These are phyloP conservation scores for Gilbertella persicaria DNA, from an alignment of 371 early-diverging fungal species.

Conservation along the genomic window DNA sequence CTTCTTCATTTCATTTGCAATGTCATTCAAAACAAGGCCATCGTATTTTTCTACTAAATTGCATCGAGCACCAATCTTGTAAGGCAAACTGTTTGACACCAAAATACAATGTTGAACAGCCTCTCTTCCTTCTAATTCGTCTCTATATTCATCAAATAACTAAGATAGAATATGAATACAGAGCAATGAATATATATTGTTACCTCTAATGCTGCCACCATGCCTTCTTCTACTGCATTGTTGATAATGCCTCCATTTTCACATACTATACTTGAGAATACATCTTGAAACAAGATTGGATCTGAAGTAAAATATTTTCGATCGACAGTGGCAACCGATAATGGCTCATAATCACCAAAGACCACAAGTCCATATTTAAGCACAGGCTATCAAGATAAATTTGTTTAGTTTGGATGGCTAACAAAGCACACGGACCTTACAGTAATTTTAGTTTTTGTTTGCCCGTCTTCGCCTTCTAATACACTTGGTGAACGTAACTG, in stretches of 20 bases:
- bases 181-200: not conserved
- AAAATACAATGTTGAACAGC: constrained; percentile 57
- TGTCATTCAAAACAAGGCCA: constrained; percentile 42
- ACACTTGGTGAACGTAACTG: constrained; percentile 58
- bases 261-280: constrained; percentile 52
- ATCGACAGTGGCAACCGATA: constrained; percentile 55
- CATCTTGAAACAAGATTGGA: constrained; percentile 49
- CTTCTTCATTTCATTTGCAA: constrained; percentile 53
- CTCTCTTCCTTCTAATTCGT: constrained; percentile 39
- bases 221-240: constrained; percentile 65
- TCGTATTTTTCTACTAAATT: constrained; percentile 55
- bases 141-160: constrained; percentile 61
- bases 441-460: constrained; percentile 56
- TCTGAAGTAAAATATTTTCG: constrained; percentile 60
- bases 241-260: constrained; percentile 62
- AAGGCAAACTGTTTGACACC: constrained; percentile 56
- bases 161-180: constrained; percentile 7
- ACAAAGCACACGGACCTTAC: constrained; percentile 36
- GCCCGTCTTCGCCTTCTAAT: constrained; percentile 54
- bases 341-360: constrained; percentile 69
- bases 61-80: constrained; percentile 45
- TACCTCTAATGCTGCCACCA: constrained; percentile 69
- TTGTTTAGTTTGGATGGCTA: not conserved
- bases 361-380: constrained; percentile 65
- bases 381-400: constrained; percentile 39